A percentile compares a stretch with the other conserved stretches of the same genome.
Evolutionary conservation across 1,284 basidiomycete genomes (phyloP).

Genomic region (Microbotryum silenes-acaulis): DNA sequence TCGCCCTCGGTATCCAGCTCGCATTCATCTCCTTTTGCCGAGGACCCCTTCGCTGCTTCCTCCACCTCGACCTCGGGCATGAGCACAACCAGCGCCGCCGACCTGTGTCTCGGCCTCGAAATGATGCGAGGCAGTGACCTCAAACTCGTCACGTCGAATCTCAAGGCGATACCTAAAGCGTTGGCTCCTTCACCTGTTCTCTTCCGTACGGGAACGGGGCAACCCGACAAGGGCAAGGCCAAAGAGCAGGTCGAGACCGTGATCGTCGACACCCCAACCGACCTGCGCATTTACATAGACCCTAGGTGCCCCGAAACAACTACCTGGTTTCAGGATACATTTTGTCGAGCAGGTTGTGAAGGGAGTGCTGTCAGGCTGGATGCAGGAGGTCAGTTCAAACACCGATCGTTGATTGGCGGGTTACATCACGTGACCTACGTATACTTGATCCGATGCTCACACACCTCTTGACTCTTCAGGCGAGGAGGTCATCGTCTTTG

Average conservation of each 20-base stretch:
- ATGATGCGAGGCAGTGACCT: constrained; percentile 24
- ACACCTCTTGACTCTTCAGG: constrained; percentile 4
- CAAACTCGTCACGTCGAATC: neutral
- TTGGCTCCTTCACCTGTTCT: too few species aligned
- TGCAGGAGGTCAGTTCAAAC: constrained; percentile 11
- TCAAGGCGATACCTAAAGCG: too few species aligned
- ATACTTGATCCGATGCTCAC: neutral
- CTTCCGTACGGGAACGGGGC: too few species aligned
- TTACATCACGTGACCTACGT: too few species aligned
- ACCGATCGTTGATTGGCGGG: neutral
- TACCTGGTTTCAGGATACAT: constrained; percentile 26
- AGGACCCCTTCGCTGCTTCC: constrained; percentile 28
- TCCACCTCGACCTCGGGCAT: neutral
- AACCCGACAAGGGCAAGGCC: constrained; percentile 1
- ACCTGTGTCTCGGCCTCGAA: constrained; percentile 31
- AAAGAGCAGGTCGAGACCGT: neutral
- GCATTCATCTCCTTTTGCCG: constrained; percentile 20
- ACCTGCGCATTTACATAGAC: constrained; percentile 28
- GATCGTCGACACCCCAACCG: constrained; percentile 28
- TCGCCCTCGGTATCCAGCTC: constrained; percentile 1
- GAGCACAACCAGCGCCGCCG: constrained; percentile 11
- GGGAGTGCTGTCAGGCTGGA: constrained; percentile 16
- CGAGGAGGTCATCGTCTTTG: constrained; percentile 26
- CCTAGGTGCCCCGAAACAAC: constrained; percentile 23
- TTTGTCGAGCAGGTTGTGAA: constrained; percentile 17